Percentiles rank a stretch among this genome's conserved stretches.
Conservation (phyloP, 2,329 filamentous ascomycete species). For the Grosmannia penicillata region DNA sequence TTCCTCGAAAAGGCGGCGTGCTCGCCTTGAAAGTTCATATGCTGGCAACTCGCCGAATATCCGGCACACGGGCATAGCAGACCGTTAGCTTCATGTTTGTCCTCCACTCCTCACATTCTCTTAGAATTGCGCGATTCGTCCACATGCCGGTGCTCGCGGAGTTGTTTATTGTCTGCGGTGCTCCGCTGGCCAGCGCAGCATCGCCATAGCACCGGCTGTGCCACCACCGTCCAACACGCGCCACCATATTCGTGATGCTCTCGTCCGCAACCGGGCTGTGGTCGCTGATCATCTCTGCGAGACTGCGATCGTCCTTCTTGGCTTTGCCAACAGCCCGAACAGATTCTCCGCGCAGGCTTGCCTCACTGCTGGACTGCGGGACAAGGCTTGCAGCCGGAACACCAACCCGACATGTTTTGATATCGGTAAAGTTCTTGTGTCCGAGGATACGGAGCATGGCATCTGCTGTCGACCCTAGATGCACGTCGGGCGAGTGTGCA, state of each 20-base stretch:
- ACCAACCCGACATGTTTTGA: slow-evolving; percentile 65
- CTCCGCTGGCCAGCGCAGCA: slow-evolving; percentile 25
- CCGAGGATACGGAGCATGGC: slow-evolving; percentile 52
- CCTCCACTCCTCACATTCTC: slow-evolving; percentile 74
- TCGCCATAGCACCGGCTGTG: slow-evolving; percentile 85
- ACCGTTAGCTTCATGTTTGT: slow-evolving; percentile 86
- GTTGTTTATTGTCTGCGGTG: not conserved
- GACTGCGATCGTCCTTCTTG: slow-evolving; percentile 33
- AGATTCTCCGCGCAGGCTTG: slow-evolving; percentile 4
- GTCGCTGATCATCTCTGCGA: slow-evolving; percentile 61
- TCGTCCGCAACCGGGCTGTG: slow-evolving; percentile 60
- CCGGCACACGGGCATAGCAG: slow-evolving; percentile 75
- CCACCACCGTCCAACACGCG: slow-evolving; percentile 92
- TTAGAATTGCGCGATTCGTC: slow-evolving; percentile 57
- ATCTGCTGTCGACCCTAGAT: slow-evolving; percentile 44
- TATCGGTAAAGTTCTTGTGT: slow-evolving; percentile 51
- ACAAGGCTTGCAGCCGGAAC: slow-evolving; percentile 52
- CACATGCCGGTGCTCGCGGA: slow-evolving; percentile 52
- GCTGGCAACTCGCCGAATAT: slow-evolving; percentile 30
- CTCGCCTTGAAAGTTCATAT: too few species aligned
- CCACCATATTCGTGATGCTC: slow-evolving; percentile 82
- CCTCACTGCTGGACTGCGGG: slow-evolving; percentile 12
- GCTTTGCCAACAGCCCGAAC: slow-evolving; percentile 12
- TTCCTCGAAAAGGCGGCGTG: too few species aligned
- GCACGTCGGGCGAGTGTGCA: slow-evolving; percentile 41